Evolutionary conservation across 192 early-diverging fungal species (phyloP), one percentile per base, ranked within the genome.

Genomic region (Phycomyces nitens): DNA sequence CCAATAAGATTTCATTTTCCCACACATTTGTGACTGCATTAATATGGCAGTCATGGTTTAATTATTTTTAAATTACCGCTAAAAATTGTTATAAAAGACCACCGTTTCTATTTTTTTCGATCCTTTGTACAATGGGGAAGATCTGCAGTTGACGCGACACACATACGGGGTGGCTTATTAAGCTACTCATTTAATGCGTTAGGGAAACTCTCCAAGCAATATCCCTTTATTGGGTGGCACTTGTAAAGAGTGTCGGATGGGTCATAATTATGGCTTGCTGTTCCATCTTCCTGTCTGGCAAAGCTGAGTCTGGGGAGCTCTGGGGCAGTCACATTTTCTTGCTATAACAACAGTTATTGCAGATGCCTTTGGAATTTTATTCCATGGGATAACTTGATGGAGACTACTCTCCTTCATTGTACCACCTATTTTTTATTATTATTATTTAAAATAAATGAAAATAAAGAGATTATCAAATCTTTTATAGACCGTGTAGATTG

Each of bases 141-240:
- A 43, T 56, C 63, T 65, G 56, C 53, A 34, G 39, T 58, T 47
- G 24, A 54, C 22, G 23, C 51, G 24, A 58, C 15, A 24, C 43
- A 62, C 60, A 62, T 62, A 27, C 60, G 41, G 50, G 60, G 23
- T 50, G 21, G 4, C 27, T 27, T 23, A 8, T 18, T 51, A 18
- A 50, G 47, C 60, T 50, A 62, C 24, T 18, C 12, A 62, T 22
- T 50, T 58, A 44, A 56, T 50, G 60, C 47, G 60, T 62, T 49
- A 62, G 60, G 60, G 60, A 62, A 62, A 47, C 34, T 62, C 60
- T 62, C 60, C 60, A 62, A 47, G 41, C 57, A 43, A 42, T 38
- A 20, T 22, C 41, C 24, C 39, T 20, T 58, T 60, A 6, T 62
- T 10, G 23, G 29, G 47, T 22, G 27, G 44, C 50, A 49, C 60